phyloP scores from a whole-genome alignment of 768 basidiomycete species.

The Russula foetens region DNA sequence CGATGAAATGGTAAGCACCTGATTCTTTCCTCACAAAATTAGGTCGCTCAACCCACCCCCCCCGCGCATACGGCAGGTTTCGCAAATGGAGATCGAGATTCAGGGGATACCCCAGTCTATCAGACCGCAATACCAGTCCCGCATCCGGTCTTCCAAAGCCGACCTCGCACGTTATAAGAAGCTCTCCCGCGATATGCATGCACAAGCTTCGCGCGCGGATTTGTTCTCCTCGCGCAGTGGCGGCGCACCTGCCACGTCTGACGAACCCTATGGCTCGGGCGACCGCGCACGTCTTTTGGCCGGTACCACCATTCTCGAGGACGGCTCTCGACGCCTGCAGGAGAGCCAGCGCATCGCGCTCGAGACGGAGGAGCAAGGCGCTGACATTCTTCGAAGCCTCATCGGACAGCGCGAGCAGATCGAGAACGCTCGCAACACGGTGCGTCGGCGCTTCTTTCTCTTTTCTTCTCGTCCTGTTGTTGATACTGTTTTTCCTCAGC shows the following conservation, averaged over 20 bases:
- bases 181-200: slow-evolving; percentile 62
- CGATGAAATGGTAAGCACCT: slow-evolving; percentile 76
- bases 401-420: slow-evolving; percentile 89
- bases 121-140: slow-evolving; percentile 64
- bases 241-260: slow-evolving; percentile 49
- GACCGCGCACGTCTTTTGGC: slow-evolving; percentile 76
- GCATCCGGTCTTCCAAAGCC: slow-evolving; percentile 67
- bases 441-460: slow-evolving; percentile 29
- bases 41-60: neutral
- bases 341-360: slow-evolving; percentile 89
- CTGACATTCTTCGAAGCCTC: slow-evolving; percentile 83
- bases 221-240: slow-evolving; percentile 40
- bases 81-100: slow-evolving; percentile 99
- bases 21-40: neutral
- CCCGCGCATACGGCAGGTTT: slow-evolving; percentile 47
- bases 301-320: slow-evolving; percentile 71
- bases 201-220: slow-evolving; percentile 64
- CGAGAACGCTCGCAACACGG: slow-evolving; percentile 84
- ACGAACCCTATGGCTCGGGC: slow-evolving; percentile 62
- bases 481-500: slow-evolving; percentile 33
- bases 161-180: slow-evolving; percentile 78
- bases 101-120: slow-evolving; percentile 88
- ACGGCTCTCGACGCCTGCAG: slow-evolving; percentile 77
- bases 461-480: neutral
- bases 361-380: slow-evolving; percentile 94